These are phyloP conservation scores for Stereum hirsutum DNA, from an alignment of 1,284 basidiomycete genomes.

Conservation along the genomic window DNA sequence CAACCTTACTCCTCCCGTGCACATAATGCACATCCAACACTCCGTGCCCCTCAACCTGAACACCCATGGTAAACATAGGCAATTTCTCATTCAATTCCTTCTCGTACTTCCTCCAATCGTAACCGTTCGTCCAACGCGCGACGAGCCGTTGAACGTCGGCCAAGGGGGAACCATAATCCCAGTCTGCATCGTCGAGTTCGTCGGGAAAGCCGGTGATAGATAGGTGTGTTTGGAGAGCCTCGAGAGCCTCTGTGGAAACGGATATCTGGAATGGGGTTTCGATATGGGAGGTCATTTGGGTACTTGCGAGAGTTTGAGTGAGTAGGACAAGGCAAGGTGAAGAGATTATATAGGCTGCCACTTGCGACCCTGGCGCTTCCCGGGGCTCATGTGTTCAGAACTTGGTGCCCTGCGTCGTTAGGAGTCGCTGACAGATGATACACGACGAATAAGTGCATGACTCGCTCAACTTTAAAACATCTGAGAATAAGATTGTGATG, in stretches of 20 bases:
- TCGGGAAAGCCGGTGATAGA: constrained; percentile 33
- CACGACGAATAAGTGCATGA: too few species aligned
- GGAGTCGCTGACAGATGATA: too few species aligned
- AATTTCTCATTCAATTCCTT: constrained; percentile 30
- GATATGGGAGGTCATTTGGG: too few species aligned
- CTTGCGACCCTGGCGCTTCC: too few species aligned
- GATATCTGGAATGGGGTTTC: constrained; percentile 33
- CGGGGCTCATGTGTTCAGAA: too few species aligned
- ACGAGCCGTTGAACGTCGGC: constrained; percentile 33
- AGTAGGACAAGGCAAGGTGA: too few species aligned
- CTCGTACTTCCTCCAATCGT: constrained; percentile 40
- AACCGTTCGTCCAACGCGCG: constrained; percentile 32
- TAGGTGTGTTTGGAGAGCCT: constrained; percentile 29
- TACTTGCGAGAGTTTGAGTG: too few species aligned
- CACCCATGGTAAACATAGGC: constrained; percentile 37
- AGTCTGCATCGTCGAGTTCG: constrained; percentile 34
- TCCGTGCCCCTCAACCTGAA: constrained; percentile 33
- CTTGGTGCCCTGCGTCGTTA: too few species aligned
- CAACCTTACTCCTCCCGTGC: constrained; percentile 32
- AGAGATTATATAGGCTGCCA: too few species aligned
- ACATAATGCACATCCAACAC: constrained; percentile 40
- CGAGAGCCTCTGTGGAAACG: constrained; percentile 28
- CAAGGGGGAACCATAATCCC: constrained; percentile 39
- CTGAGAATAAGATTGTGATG: too few species aligned
- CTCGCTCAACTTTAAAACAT: too few species aligned